These are phyloP conservation scores for Cenchrus purpureus DNA, from an alignment of 176 grass and related monocot genomes.

Conservation along the genomic window DNA sequence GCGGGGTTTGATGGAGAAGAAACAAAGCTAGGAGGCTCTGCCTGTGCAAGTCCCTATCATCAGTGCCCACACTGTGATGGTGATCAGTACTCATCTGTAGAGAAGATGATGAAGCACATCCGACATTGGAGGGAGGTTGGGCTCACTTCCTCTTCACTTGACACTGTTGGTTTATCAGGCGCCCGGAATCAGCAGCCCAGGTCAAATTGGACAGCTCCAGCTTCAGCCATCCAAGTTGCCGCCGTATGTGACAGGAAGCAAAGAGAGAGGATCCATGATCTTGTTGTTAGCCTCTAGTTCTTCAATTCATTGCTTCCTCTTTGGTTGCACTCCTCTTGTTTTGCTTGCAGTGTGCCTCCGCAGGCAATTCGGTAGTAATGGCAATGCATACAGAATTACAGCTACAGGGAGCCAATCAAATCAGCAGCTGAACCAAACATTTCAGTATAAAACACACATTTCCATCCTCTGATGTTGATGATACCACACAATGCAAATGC, in stretches of 20 bases:
- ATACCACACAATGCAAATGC: neutral
- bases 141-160: neutral
- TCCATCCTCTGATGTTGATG: neutral
- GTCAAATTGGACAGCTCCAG: slow-evolving; percentile 11
- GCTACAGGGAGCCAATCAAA: neutral
- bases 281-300: neutral
- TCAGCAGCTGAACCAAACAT: neutral
- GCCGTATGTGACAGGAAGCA: slow-evolving; percentile 12
- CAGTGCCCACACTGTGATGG: neutral
- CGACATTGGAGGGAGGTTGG: neutral
- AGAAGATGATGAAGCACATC: neutral
- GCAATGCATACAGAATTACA: neutral
- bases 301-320: neutral
- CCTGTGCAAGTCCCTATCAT: slow-evolving; percentile 18
- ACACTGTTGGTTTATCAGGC: slow-evolving; percentile 15
- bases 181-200: neutral
- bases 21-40: slow-evolving; percentile 25
- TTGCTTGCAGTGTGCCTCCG: neutral
- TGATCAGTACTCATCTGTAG: neutral
- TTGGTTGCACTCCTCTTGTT: neutral
- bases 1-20: neutral
- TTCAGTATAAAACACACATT: neutral
- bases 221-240: neutral
- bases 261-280: neutral
- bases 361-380: neutral